phyloP scores from a whole-genome alignment of 257 asterid genomes.

The Capsicum pubescens region DNA sequence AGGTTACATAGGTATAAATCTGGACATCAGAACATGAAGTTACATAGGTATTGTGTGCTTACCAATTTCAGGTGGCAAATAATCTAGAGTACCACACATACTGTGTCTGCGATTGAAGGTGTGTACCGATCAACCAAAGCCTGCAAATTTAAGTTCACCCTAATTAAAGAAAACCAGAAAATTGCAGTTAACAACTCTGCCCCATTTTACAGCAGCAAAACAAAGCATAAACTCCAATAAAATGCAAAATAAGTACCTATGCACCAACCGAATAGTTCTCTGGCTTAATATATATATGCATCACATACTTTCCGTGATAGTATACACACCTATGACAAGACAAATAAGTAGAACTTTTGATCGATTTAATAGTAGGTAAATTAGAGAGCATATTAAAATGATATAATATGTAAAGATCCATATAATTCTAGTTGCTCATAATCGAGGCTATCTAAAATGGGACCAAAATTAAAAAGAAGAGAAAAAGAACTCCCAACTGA shows the following conservation, averaged over 20 bases:
- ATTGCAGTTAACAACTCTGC: neutral
- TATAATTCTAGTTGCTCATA: neutral
- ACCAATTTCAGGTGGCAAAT: slow-evolving; percentile 99
- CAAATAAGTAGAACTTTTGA: neutral
- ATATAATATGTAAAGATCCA: neutral
- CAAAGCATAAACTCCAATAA: neutral
- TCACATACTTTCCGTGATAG: slow-evolving; percentile 98
- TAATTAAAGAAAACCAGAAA: slow-evolving; percentile 34
- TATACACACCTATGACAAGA: slow-evolving; percentile 44
- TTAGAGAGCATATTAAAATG: neutral
- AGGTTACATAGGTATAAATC: too few species aligned
- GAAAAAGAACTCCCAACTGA: neutral
- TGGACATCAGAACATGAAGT: neutral
- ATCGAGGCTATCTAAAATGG: neutral
- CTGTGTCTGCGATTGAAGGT: slow-evolving; percentile 93
- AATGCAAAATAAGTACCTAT: slow-evolving; percentile 51
- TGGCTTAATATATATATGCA: slow-evolving; percentile 95
- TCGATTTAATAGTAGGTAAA: neutral
- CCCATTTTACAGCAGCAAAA: neutral
- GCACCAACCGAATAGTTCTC: slow-evolving; percentile 95
- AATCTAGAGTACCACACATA: slow-evolving; percentile 98
- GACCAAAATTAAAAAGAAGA: neutral
- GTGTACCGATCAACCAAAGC: slow-evolving; percentile 99
- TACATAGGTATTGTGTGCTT: slow-evolving; percentile 27
- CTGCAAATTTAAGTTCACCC: slow-evolving; percentile 98